Evolutionary conservation across 192 early-diverging fungal genomes (phyloP), one percentile per base, ranked within the genome.

Genomic region (Mortierella alpina): DNA sequence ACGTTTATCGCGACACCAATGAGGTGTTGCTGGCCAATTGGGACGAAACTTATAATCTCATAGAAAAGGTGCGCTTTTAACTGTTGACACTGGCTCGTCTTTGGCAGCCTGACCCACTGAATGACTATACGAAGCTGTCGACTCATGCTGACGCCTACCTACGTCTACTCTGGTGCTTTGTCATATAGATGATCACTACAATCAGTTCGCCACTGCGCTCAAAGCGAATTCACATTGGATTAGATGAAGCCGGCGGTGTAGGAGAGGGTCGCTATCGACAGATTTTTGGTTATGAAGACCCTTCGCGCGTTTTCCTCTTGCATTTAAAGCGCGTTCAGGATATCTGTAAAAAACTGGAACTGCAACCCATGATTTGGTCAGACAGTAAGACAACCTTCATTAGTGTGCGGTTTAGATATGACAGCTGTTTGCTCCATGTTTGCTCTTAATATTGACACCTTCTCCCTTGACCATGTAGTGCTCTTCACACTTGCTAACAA

Each of bases 211-310:
- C 94, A 23, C 83, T 96, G 46, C 77, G 92, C 59, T 95, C 95
- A 18, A 88, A 88, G 63, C 85, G 92, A 17, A 95, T 96, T 64
- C 95, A 96, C 70, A 88, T 96, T 73, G 95, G 95, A 50, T 90
- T 95, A 90, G 95, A 96, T 76, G 95, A 96, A 84, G 93, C 95
- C 8, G 88, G 93, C 67, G 95, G 95, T 56, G 86, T 96, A 4
- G 94, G 93, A 45, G 95, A 96, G 65, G 94, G 95, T 48, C 86
- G 94, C 17, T 95, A 93, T 82, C 74, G 88, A 20, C 89, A 93
- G 57, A 59, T 95, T 39, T 94, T 88, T 83, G 95, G 94, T 39
- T 80, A 87, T 45, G 91, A 92, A 23, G 94, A 95, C 7, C 87
- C 88, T 41, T 87, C 90, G 0, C 83, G 91, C 31, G 87, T 96